Evolutionary conservation across 441 rosid species (phyloP), one percentile per base, ranked within the genome.

Genomic region (Pelargonium australe): DNA sequence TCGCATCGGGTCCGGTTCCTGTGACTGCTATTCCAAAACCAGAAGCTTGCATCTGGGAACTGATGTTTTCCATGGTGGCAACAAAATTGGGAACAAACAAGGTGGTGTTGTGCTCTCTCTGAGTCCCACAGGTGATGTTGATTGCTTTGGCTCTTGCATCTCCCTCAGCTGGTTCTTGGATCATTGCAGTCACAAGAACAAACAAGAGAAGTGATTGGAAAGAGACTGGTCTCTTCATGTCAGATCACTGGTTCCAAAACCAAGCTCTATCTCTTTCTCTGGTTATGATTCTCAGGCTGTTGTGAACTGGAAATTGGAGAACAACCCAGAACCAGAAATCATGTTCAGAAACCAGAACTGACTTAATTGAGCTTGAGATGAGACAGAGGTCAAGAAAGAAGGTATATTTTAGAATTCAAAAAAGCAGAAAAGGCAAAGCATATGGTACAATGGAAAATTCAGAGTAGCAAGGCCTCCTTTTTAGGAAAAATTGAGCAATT

Each of bases 71-170:
- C 98, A 91, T 89, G 1, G 86, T 76, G 19, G 83, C 77, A 4
- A 94, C 85, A 68, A 88, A 94, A 74, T 88, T 91, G 0, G 95
- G 89, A 28, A 88, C 97, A 23, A 75, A 91, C 17, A 75, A 73
- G 2, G 85, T 80, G 13, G 75, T 4, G 68, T 91, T 94, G 86
- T 89, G 78, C 80, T 89, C 97, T 0, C 4, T 82, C 17, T 66
- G 84, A 1, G 5, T 68, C 13, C 72, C 81, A 65, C 97, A 94
- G 0, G 44, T 82, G 65, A 87, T 73, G 0, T 71, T 41, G 28
- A 94, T 77, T 9, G 69, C 70, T 12, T 84, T 79, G 11, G 89
- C 72, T 69, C 98, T 86, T 8, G 97, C 80, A 69, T 86, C 93
- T 63, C 85, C 87, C 7, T 14, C 68, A 14, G 78, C 86, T 58